Percentiles rank a stretch among this genome's conserved stretches.
Conservation (phyloP, 129 eudicot species). For the Tagetes erecta region DNA sequence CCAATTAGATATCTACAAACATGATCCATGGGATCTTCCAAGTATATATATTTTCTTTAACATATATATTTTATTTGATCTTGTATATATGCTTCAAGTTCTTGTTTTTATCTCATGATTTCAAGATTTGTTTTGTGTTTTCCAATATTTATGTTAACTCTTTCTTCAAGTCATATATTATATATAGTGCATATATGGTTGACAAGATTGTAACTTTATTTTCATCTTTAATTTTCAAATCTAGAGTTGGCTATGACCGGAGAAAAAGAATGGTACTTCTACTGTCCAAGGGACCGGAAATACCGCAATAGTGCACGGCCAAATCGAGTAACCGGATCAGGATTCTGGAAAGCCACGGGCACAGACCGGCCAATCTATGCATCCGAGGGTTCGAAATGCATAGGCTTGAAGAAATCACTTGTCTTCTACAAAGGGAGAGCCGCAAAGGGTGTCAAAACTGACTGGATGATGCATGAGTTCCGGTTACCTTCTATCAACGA, state of each 20-base stretch:
- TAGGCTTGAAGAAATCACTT: slow-evolving; percentile 89
- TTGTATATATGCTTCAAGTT: slow-evolving; percentile 41
- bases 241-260: slow-evolving; percentile 81
- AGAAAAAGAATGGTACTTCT: slow-evolving; percentile 97
- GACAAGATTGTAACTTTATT: slow-evolving; percentile 12
- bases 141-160: background rate
- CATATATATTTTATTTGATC: slow-evolving; percentile 35
- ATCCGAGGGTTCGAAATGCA: slow-evolving; percentile 81
- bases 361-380: slow-evolving; percentile 93
- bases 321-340: slow-evolving; percentile 88
- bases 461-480: slow-evolving; percentile 99
- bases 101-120: slow-evolving; percentile 10
- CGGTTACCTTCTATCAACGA: slow-evolving; percentile 69
- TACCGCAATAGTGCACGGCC: slow-evolving; percentile 89
- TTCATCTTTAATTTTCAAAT: background rate
- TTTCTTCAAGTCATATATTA: slow-evolving; percentile 12
- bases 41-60: slow-evolving; percentile 41
- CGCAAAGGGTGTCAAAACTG: slow-evolving; percentile 92
- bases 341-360: slow-evolving; percentile 98
- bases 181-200: background rate
- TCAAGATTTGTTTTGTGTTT: background rate
- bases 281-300: slow-evolving; percentile 90
- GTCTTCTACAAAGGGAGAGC: slow-evolving; percentile 97
- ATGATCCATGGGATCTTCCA: slow-evolving; percentile 99
- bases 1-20: slow-evolving; percentile 81